Conservation (phyloP, 208 protist species). For the Leptomonas pyrrhocoris region DNA sequence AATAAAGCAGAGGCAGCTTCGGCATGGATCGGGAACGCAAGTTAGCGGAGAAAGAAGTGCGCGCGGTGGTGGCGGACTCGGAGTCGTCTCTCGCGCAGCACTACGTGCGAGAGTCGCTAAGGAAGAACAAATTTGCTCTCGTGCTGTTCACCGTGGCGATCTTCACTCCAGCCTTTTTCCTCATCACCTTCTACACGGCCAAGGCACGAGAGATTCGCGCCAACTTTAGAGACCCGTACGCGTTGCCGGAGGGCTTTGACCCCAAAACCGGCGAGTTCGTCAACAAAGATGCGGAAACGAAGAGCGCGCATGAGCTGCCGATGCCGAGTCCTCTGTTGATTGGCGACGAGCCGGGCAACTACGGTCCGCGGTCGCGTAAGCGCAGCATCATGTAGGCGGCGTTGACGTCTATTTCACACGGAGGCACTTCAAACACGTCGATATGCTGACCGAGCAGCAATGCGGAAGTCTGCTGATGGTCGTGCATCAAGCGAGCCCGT, state of each 20-base stretch:
- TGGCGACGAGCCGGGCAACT: constrained; percentile 47
- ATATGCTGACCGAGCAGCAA: neutral
- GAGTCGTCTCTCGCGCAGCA: constrained; percentile 68
- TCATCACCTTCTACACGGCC: constrained; percentile 71
- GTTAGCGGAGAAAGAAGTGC: constrained; percentile 60
- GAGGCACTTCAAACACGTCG: neutral
- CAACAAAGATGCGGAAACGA: constrained; percentile 10
- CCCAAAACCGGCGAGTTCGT: constrained; percentile 55
- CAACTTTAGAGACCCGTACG: constrained; percentile 77
- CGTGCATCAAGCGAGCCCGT: too few relatives aligned
- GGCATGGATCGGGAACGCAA: constrained; percentile 51
- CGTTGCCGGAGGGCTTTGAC: constrained; percentile 72
- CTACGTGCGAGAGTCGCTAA: constrained; percentile 64
- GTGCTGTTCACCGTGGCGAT: constrained; percentile 53
- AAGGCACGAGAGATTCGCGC: constrained; percentile 62
- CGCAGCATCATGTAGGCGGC: constrained; percentile 15
- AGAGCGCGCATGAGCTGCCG: constrained; percentile 10
- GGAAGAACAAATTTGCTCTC: constrained; percentile 73
- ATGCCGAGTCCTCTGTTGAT: constrained; percentile 55
- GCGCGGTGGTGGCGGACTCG: constrained; percentile 64
- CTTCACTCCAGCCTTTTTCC: constrained; percentile 47
- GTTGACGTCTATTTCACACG: neutral
- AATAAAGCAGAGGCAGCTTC: neutral
- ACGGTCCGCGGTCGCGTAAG: constrained; percentile 28
- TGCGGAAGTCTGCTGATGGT: too few relatives aligned